Evolutionary conservation across 345 rosid species (phyloP).

Genomic region (Populus davidiana): DNA sequence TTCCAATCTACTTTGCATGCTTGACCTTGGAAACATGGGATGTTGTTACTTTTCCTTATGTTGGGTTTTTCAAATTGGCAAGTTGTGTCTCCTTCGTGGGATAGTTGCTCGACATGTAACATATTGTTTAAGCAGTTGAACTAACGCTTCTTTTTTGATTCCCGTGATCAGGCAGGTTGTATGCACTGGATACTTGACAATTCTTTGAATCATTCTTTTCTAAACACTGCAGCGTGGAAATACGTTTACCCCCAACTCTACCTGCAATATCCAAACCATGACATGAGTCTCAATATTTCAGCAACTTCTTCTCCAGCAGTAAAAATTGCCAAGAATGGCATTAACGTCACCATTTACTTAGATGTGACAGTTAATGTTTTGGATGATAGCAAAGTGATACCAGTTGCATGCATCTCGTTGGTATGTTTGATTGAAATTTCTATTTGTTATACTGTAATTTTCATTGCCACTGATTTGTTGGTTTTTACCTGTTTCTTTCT

Average conservation of each 20-base stretch:
- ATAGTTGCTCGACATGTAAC: background rate
- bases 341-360: constrained; percentile 36
- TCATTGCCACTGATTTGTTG: background rate
- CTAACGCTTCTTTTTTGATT: constrained; percentile 8
- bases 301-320: constrained; percentile 55
- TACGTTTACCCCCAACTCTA: constrained; percentile 57
- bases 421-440: constrained; percentile 32
- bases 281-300: constrained; percentile 49
- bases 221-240: constrained; percentile 72
- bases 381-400: constrained; percentile 41
- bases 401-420: constrained; percentile 60
- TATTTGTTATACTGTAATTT: background rate
- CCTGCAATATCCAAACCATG: constrained; percentile 49
- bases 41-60: no score
- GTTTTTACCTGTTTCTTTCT: no score
- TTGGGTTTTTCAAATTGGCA: no score
- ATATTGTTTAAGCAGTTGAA: background rate
- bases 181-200: constrained; percentile 52
- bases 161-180: constrained; percentile 49
- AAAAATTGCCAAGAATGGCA: constrained; percentile 33
- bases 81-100: background rate
- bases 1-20: background rate
- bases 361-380: constrained; percentile 53
- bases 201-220: constrained; percentile 43
- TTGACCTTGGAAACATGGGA: background rate